These are phyloP conservation scores for Chrysoporthe puriensis DNA, from an alignment of 2,329 filamentous ascomycete genomes.

Conservation along the genomic window DNA sequence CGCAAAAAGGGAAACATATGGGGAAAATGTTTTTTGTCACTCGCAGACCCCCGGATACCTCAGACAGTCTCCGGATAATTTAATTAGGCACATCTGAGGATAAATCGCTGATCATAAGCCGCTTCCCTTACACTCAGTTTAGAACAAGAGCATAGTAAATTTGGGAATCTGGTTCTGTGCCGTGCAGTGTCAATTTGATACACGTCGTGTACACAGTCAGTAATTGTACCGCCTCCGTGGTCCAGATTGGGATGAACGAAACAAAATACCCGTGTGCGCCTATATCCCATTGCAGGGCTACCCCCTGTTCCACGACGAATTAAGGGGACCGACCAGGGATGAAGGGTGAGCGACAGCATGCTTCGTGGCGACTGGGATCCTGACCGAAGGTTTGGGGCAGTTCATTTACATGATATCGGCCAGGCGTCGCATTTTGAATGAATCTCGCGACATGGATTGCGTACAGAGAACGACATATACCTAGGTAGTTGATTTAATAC, in stretches of 20 bases:
- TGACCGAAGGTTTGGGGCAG: not conserved
- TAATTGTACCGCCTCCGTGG: not conserved
- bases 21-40: not conserved
- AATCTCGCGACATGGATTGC: not conserved
- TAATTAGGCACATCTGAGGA: not conserved
- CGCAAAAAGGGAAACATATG: not conserved
- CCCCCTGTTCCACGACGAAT: not conserved
- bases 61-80: too few species aligned
- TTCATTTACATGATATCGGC: constrained; percentile 2
- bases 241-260: not conserved
- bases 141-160: not conserved
- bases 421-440: too few species aligned
- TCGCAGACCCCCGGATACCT: too few species aligned
- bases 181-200: too few species aligned
- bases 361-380: not conserved
- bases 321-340: not conserved
- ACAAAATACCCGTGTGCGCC: not conserved
- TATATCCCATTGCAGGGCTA: not conserved
- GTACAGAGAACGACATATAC: not conserved
- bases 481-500: too few species aligned
- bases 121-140: not conserved
- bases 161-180: not conserved
- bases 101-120: not conserved
- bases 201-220: not conserved
- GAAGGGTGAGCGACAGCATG: not conserved